A percentile compares a stretch with the other conserved stretches of the same genome.
Evolutionary conservation across 2,329 filamentous ascomycete genomes (phyloP).

Genomic region (Trichoderma afroharzianum): DNA sequence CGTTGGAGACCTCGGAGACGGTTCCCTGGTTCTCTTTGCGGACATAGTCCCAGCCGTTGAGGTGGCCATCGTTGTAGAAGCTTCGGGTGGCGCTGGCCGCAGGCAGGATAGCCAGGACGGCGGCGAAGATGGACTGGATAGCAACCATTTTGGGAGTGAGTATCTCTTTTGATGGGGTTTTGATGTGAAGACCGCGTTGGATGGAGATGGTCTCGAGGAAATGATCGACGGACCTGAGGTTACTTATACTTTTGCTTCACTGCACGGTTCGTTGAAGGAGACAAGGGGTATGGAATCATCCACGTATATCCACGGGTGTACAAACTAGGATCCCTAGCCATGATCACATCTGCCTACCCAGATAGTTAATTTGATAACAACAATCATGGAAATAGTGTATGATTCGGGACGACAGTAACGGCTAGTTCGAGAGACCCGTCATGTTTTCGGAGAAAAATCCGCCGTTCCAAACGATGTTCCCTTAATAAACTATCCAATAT

Average conservation of each 20-base stretch:
- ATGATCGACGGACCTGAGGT: background rate
- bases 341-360: background rate
- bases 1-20: constrained; percentile 40
- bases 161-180: background rate
- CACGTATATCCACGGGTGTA: background rate
- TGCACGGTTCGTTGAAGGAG: too few relatives aligned
- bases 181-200: background rate
- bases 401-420: background rate
- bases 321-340: background rate
- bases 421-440: background rate
- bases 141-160: constrained; percentile 14
- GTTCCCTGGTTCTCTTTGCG: constrained; percentile 41
- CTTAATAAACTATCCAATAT: background rate
- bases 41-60: constrained; percentile 38
- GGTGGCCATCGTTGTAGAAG: constrained; percentile 42
- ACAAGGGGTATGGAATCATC: background rate
- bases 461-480: background rate
- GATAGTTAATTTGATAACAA: background rate
- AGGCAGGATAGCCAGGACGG: constrained; percentile 24
- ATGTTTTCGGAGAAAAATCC: background rate
- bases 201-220: background rate
- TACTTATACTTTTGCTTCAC: constrained; percentile 4
- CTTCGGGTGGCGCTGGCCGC: constrained; percentile 32
- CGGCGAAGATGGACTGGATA: constrained; percentile 16
- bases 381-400: background rate